Percentiles rank a stretch among this genome's conserved stretches.
Evolutionary conservation across 495 filamentous ascomycete species (phyloP).

Genomic region (Podospora pseudocomata): DNA sequence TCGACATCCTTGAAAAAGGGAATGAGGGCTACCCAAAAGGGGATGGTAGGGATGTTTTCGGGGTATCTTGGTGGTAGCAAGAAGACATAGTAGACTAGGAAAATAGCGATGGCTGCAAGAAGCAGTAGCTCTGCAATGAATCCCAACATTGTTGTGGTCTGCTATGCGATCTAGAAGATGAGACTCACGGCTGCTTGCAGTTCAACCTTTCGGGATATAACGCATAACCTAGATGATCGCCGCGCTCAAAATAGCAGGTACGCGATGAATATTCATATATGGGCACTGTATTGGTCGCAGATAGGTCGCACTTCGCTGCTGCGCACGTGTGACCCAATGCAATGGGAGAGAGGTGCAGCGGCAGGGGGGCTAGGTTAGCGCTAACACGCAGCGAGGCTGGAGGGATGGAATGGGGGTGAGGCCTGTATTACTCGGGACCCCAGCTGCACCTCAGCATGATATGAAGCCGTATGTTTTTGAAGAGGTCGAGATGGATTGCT

Average conservation of each 20-base stretch:
- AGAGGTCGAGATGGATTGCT: not conserved
- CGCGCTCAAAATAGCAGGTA: not conserved
- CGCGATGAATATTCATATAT: not conserved
- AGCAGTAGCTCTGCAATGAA: slow-evolving; percentile 11
- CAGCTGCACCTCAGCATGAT: not conserved
- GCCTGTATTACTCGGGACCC: not conserved
- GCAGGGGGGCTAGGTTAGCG: not conserved
- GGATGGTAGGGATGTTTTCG: slow-evolving; percentile 27
- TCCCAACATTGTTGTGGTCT: slow-evolving; percentile 5
- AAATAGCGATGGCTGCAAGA: slow-evolving; percentile 1
- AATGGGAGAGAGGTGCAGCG: not conserved
- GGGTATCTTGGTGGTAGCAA: slow-evolving; percentile 21
- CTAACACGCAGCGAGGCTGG: not conserved
- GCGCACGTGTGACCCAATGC: not conserved
- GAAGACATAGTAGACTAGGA: not conserved
- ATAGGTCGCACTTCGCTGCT: not conserved
- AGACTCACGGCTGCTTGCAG: not conserved
- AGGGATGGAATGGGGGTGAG: not conserved
- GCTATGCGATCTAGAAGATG: not conserved
- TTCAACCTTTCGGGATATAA: not conserved
- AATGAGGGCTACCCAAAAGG: slow-evolving; percentile 31
- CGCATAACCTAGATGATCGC: not conserved
- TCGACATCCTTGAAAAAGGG: slow-evolving; percentile 32
- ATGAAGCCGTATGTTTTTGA: not conserved
- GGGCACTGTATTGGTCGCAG: not conserved